Conservation (phyloP, 148 eudicot genomes). For the Fagopyrum tataricum region DNA sequence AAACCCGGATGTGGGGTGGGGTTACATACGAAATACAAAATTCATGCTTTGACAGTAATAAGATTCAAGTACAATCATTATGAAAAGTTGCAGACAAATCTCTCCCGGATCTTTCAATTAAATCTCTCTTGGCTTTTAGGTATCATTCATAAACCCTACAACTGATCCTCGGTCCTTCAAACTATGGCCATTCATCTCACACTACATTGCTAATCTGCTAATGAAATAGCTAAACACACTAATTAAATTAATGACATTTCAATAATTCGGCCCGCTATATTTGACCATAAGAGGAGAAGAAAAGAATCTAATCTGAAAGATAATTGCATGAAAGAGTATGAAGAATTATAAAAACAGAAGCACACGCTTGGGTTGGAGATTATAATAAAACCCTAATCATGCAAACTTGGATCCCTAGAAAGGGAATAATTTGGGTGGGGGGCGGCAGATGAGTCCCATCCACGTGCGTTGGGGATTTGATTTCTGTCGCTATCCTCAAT, state of each 20-base stretch:
- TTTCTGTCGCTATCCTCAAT: constrained; percentile 2
- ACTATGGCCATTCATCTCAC: not conserved
- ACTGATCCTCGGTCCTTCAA: not conserved
- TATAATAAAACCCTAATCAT: constrained; percentile 4
- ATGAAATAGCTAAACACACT: not conserved
- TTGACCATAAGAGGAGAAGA: not conserved
- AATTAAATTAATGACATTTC: not conserved
- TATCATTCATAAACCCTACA: not conserved
- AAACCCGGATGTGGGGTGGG: not conserved
- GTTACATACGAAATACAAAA: not conserved
- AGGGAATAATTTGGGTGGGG: constrained; percentile 9
- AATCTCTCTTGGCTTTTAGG: not conserved
- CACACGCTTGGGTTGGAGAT: not conserved
- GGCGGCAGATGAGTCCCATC: constrained; percentile 12
- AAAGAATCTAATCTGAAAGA: constrained; percentile 10
- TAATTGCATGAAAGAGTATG: not conserved
- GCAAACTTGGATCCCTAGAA: constrained; percentile 9
- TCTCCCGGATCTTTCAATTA: not conserved
- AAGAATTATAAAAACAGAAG: not conserved
- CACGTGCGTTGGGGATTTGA: constrained; percentile 12
- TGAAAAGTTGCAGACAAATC: not conserved
- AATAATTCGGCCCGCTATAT: not conserved
- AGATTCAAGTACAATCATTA: constrained; percentile 3
- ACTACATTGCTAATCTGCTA: not conserved
- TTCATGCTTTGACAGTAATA: not conserved